These are phyloP conservation scores for Suhomyces bokatorum DNA, from an alignment of 1,139 yeast genomes.

Conservation along the genomic window DNA sequence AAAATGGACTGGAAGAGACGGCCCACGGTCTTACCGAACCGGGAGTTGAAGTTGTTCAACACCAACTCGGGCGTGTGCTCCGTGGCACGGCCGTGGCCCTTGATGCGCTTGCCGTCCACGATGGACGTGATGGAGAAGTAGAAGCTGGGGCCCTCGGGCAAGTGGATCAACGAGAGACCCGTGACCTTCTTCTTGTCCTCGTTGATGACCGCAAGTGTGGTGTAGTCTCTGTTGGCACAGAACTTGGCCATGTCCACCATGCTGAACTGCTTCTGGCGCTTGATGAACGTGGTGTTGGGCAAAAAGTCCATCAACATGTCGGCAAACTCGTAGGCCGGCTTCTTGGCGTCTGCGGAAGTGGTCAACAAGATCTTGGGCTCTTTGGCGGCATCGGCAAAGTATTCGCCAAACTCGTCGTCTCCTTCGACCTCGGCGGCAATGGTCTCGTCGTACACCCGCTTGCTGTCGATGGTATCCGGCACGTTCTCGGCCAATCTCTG, in stretches of 20 bases:
- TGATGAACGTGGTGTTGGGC: slow-evolving; percentile 83
- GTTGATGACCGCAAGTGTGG: slow-evolving; percentile 84
- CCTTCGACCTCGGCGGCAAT: slow-evolving; percentile 74
- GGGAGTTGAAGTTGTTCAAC: slow-evolving; percentile 85
- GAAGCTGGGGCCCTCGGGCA: slow-evolving; percentile 94
- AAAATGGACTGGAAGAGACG: slow-evolving; percentile 86
- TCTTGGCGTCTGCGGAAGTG: slow-evolving; percentile 82
- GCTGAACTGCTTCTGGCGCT: slow-evolving; percentile 78
- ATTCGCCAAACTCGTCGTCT: slow-evolving; percentile 73
- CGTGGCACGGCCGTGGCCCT: slow-evolving; percentile 89
- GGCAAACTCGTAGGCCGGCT: slow-evolving; percentile 87
- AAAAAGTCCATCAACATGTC: slow-evolving; percentile 80
- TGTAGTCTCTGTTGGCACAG: slow-evolving; percentile 79
- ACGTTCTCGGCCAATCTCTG: slow-evolving; percentile 78
- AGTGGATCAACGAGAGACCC: slow-evolving; percentile 87
- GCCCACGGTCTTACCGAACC: slow-evolving; percentile 92
- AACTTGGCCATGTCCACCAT: slow-evolving; percentile 85
- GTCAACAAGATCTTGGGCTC: slow-evolving; percentile 85
- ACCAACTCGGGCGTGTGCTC: slow-evolving; percentile 89
- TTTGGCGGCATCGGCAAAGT: slow-evolving; percentile 54
- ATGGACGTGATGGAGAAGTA: slow-evolving; percentile 85
- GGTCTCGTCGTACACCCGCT: slow-evolving; percentile 89
- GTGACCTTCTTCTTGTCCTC: slow-evolving; percentile 92
- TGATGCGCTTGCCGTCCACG: slow-evolving; percentile 69
- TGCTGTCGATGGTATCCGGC: slow-evolving; percentile 85